Evolutionary conservation across 2,329 filamentous ascomycete genomes (phyloP).

Genomic region (Westerdykella aurantiaca): DNA sequence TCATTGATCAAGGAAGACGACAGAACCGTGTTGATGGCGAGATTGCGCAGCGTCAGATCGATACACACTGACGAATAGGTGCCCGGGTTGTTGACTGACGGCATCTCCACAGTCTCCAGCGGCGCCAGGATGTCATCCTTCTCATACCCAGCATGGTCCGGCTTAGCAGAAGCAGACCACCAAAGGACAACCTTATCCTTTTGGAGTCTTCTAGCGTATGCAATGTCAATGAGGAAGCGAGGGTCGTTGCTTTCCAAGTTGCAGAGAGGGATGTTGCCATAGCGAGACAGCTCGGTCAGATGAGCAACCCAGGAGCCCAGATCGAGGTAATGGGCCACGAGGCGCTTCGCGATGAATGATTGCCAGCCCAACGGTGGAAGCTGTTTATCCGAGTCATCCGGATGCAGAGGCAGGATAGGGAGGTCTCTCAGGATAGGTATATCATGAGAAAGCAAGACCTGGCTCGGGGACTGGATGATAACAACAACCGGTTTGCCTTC

Average conservation of each 20-base stretch:
- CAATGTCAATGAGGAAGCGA: slow-evolving; percentile 89
- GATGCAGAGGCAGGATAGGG: slow-evolving; percentile 73
- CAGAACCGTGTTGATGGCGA: slow-evolving; percentile 95
- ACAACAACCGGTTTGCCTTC: slow-evolving; percentile 74
- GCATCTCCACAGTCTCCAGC: slow-evolving; percentile 85
- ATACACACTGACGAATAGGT: slow-evolving; percentile 96
- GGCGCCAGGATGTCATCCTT: slow-evolving; percentile 80
- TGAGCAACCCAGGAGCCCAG: slow-evolving; percentile 91
- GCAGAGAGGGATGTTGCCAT: slow-evolving; percentile 90
- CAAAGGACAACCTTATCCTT: slow-evolving; percentile 90
- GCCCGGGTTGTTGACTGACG: slow-evolving; percentile 84
- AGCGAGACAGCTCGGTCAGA: slow-evolving; percentile 77
- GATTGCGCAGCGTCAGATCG: slow-evolving; percentile 85
- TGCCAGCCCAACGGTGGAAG: slow-evolving; percentile 94
- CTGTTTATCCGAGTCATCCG: slow-evolving; percentile 77
- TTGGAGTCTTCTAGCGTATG: slow-evolving; percentile 84
- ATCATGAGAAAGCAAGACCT: slow-evolving; percentile 73
- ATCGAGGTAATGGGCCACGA: slow-evolving; percentile 85
- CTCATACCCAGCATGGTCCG: slow-evolving; percentile 94
- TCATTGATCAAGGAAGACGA: slow-evolving; percentile 97
- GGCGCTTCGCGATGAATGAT: slow-evolving; percentile 73
- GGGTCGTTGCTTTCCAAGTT: slow-evolving; percentile 94
- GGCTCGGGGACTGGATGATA: slow-evolving; percentile 85
- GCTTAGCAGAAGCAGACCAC: slow-evolving; percentile 85
- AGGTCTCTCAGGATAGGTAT: slow-evolving; percentile 79